Evolutionary conservation across 2,329 filamentous ascomycete species (phyloP).

Genomic region (Coniochaeta sp.): DNA sequence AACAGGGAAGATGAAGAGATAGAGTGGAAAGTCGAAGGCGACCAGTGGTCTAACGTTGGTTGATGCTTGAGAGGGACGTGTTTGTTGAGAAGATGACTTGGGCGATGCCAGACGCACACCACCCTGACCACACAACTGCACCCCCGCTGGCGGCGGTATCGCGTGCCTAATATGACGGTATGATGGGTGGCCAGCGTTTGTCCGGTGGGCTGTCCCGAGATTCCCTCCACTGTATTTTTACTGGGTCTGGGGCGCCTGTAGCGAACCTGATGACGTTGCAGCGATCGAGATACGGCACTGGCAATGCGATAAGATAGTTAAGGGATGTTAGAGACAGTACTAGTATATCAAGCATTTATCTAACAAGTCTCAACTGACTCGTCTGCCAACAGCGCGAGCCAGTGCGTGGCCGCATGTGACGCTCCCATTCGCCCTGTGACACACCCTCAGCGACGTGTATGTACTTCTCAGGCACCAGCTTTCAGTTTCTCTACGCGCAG

Average conservation of each 20-base stretch:
- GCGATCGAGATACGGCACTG: neutral
- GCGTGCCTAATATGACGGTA: conserved; percentile 7
- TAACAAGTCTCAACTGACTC: neutral
- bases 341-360: neutral
- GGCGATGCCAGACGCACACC: too few species aligned
- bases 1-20: neutral
- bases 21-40: neutral
- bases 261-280: neutral
- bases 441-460: too few species aligned
- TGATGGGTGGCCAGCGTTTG: neutral
- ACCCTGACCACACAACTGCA: too few species aligned
- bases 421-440: neutral
- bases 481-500: too few species aligned
- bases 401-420: neutral
- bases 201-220: neutral
- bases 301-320: neutral
- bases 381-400: neutral
- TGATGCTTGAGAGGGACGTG: neutral
- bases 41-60: neutral
- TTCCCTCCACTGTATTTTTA: neutral
- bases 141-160: conserved; percentile 1
- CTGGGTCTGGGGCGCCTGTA: neutral
- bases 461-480: too few species aligned
- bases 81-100: neutral
- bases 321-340: neutral